Conservation (phyloP, 306 rosid genomes). For the Cicer judaicum region DNA sequence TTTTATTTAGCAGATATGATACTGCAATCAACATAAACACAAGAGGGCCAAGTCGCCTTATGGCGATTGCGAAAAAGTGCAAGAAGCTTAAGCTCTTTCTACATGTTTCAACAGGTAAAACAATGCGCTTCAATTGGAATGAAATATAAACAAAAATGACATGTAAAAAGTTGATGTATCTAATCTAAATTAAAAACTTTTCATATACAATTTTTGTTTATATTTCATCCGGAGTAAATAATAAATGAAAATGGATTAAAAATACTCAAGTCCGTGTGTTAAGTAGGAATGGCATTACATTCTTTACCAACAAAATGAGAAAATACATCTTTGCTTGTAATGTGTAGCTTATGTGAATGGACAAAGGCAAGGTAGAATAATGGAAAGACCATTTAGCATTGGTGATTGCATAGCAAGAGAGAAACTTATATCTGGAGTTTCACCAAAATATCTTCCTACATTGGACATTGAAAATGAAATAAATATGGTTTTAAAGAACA, state of each 20-base stretch:
- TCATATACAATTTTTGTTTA: too few species aligned
- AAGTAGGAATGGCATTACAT: neutral
- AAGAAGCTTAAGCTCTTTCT: slow-evolving; percentile 85
- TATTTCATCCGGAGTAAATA: too few species aligned
- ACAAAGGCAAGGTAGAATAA: slow-evolving; percentile 86
- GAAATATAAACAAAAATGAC: too few species aligned
- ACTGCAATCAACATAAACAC: slow-evolving; percentile 88
- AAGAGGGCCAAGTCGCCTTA: slow-evolving; percentile 81
- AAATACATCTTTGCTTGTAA: slow-evolving; percentile 25
- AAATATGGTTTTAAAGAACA: slow-evolving; percentile 58
- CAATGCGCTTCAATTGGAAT: too few species aligned
- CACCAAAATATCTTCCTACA: slow-evolving; percentile 49
- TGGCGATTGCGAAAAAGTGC: slow-evolving; percentile 82
- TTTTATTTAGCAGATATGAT: slow-evolving; percentile 63
- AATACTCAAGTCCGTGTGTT: neutral
- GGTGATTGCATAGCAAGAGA: slow-evolving; percentile 82
- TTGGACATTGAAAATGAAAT: slow-evolving; percentile 81
- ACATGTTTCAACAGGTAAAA: slow-evolving; percentile 90
- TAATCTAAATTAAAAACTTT: too few species aligned
- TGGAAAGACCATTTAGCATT: slow-evolving; percentile 76
- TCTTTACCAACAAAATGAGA: slow-evolving; percentile 3
- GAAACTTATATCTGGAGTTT: slow-evolving; percentile 51
- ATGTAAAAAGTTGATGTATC: too few species aligned
- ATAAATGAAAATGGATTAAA: neutral
- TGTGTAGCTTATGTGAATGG: slow-evolving; percentile 92